Evolutionary conservation across 345 rosid species (phyloP), one percentile per base, ranked within the genome.

Genomic region (Lumnitzera littorea): DNA sequence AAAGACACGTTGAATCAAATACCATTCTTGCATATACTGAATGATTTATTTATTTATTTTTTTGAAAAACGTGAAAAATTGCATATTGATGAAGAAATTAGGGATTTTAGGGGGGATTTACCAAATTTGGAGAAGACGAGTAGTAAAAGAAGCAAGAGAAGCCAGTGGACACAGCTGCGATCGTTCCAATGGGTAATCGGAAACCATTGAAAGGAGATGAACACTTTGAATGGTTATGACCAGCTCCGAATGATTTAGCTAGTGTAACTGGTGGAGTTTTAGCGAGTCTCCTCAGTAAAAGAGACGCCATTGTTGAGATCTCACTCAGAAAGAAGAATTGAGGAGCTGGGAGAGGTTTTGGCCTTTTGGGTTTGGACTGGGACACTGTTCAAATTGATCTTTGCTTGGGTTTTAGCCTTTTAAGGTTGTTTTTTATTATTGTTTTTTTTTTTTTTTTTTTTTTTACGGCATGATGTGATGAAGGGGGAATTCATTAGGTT

Each of bases 111-210:
- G 20, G 51, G 50, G 53, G 36, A 15, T 69, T 65, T 74, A 91
- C 96, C 88, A 85, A 61, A 67, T 79, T 74, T 29, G 81, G 78
- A 11, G 84, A 84, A 66, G 89, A 74, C 11, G 43, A 36, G 31
- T 66, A 62, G 70, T 63, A 70, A 81, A 76, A 89, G 67, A 78
- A 70, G 61, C 69, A 84, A 24, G 95, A 82, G 74, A 87, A 64
- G 69, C 98, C 98, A 13, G 87, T 96, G 67, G 96, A 84, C 57
- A 80, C 77, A 2, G 95, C 95, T 0, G 94, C 94, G 70, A 85
- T 72, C 5, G 91, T 92, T 13, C 88, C 85, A 24, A 80, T 58
- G 14, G 91, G 81, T 63, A 82, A 58, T 48, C 88, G 86, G 63
- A 67, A 77, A 50, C 78, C 75, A 54, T 58, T 24, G 63, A 7